Conservation (phyloP, 1,284 basidiomycete species). For the Ceratobasidium theobromae region DNA sequence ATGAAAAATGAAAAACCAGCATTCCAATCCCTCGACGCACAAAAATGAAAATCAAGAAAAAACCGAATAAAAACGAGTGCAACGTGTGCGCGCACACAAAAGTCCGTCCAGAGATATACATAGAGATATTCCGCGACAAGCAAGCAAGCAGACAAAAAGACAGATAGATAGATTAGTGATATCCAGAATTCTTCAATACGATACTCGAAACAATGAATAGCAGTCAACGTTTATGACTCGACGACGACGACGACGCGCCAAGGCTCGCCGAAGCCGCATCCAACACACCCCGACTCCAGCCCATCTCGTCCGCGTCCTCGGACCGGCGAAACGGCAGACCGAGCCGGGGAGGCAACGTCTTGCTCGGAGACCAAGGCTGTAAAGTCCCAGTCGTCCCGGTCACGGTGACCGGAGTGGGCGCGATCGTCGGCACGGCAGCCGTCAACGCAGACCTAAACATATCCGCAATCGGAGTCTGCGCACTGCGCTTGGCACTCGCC, state of each 20-base stretch:
- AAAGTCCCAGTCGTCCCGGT: not conserved
- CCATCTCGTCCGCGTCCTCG: constrained; percentile 23
- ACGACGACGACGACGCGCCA: not conserved
- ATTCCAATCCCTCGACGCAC: not conserved
- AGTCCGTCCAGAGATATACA: no score
- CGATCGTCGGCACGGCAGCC: constrained; percentile 15
- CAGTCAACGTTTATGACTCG: no score
- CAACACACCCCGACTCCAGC: constrained; percentile 17
- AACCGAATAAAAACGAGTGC: not conserved
- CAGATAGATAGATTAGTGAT: not conserved
- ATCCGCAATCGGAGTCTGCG: constrained; percentile 23
- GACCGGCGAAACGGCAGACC: constrained; percentile 1
- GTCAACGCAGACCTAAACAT: constrained; percentile 24
- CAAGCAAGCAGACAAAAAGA: not conserved
- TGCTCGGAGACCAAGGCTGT: not conserved
- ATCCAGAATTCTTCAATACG: no score
- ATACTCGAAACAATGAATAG: no score
- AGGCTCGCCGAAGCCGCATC: constrained; percentile 28
- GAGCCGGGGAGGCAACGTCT: constrained; percentile 19
- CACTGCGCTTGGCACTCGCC: not conserved
- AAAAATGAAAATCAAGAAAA: not conserved
- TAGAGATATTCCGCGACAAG: no score
- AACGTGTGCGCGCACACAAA: no score
- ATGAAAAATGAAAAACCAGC: not conserved
- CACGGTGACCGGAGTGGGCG: constrained; percentile 2